phyloP scores from a whole-genome alignment of 371 early-diverging fungal genomes.

The Mortierella sp. region DNA sequence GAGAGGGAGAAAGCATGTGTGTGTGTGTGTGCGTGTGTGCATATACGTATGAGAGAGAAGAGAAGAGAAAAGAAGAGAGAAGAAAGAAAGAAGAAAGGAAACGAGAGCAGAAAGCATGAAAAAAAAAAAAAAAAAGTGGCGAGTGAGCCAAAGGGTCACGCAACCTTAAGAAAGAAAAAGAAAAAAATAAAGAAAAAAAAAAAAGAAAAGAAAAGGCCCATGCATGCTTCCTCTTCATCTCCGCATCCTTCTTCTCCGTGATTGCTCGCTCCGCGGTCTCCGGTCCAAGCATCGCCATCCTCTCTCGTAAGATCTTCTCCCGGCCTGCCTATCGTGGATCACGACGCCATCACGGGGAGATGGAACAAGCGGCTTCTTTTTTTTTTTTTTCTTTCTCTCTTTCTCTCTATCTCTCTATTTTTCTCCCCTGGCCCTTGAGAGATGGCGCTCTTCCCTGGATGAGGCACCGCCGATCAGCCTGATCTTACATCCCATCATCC shows the following conservation, averaged over 20 bases:
- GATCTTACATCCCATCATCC: not conserved
- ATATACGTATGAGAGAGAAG: not conserved
- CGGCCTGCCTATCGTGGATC: not conserved
- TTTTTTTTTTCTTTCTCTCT: conserved; percentile 1
- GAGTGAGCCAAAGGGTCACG: not conserved
- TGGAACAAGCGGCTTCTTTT: not conserved
- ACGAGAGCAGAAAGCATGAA: conserved; percentile 4
- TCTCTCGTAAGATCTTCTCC: not conserved
- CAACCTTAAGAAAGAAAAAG: not conserved
- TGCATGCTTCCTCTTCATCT: not conserved
- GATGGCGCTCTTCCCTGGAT: no score
- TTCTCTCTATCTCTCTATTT: not conserved
- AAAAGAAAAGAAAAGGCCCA: not conserved
- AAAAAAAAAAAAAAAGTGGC: not conserved
- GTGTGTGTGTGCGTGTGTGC: not conserved
- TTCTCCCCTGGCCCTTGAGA: not conserved
- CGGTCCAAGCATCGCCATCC: not conserved
- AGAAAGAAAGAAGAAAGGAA: not conserved
- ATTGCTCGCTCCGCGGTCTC: not conserved
- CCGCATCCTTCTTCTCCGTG: conserved; percentile 2
- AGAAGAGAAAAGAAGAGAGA: not conserved
- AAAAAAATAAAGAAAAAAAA: not conserved
- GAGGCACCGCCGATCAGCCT: not conserved
- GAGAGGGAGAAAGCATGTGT: conserved; percentile 1
- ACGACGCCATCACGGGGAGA: no score